Percentiles rank a stretch among this genome's conserved stretches.
These are phyloP conservation scores for Vigna reflexopilosa DNA, from an alignment of 306 rosid genomes.

Conservation along the genomic window DNA sequence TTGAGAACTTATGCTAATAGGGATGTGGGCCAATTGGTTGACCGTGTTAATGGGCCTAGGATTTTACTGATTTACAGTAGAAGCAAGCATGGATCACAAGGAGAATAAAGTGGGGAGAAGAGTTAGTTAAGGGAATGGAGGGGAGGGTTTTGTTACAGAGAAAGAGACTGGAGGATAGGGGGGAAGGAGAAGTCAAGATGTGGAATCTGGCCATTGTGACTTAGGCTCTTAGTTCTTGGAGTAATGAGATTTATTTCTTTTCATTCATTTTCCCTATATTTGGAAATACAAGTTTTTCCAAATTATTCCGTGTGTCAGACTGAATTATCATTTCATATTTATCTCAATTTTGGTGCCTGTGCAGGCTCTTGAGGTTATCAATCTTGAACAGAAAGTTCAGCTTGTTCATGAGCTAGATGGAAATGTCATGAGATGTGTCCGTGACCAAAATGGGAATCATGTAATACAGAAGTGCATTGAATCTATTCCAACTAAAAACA, in stretches of 20 bases:
- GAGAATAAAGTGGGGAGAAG: neutral
- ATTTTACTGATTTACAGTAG: neutral
- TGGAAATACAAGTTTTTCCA: neutral
- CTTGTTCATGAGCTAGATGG: conserved; percentile 72
- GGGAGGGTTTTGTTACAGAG: neutral
- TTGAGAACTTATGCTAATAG: neutral
- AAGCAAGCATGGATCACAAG: neutral
- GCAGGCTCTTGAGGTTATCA: conserved; percentile 73
- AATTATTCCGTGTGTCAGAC: neutral
- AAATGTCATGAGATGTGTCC: conserved; percentile 66
- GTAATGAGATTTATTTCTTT: neutral
- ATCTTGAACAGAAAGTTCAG: conserved; percentile 65
- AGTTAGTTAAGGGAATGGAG: neutral
- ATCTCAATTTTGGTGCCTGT: conserved; percentile 34
- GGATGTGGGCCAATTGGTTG: neutral
- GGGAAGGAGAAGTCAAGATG: neutral
- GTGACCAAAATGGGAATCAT: conserved; percentile 75
- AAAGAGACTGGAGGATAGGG: neutral
- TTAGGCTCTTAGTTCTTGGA: neutral
- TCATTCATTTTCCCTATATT: neutral
- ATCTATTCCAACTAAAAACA: conserved; percentile 57
- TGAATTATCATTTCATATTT: conserved; percentile 22
- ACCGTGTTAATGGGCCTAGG: neutral
- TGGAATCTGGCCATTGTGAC: neutral
- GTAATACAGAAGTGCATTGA: conserved; percentile 75